These are phyloP conservation scores for Leccinum disarticulatum DNA, from an alignment of 768 basidiomycete species.

Conservation along the genomic window DNA sequence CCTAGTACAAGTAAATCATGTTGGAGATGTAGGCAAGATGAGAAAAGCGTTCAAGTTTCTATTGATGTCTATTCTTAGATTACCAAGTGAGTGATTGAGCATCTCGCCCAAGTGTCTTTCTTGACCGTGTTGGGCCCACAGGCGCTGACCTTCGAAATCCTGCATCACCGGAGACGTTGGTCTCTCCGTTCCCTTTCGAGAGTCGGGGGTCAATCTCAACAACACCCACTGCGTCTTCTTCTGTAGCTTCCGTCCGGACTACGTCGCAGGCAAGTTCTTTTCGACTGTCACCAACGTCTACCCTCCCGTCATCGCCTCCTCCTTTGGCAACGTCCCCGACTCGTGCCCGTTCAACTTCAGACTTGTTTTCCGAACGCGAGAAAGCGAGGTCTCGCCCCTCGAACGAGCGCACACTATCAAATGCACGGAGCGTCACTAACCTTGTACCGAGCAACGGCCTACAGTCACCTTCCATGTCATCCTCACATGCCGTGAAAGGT, in stretches of 20 bases:
- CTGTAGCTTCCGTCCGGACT: slow-evolving; percentile 34
- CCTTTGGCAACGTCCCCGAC: slow-evolving; percentile 48
- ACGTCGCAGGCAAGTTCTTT: slow-evolving; percentile 32
- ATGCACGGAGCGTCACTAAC: slow-evolving; percentile 29
- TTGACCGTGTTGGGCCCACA: slow-evolving; percentile 22
- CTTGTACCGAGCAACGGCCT: slow-evolving; percentile 22
- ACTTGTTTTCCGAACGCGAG: slow-evolving; percentile 47
- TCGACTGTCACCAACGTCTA: slow-evolving; percentile 34
- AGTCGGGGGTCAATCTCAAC: slow-evolving; percentile 44
- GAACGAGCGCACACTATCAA: slow-evolving; percentile 32
- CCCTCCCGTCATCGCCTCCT: slow-evolving; percentile 37
- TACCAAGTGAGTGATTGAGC: slow-evolving; percentile 33
- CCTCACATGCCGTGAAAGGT: slow-evolving; percentile 14
- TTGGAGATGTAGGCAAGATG: slow-evolving; percentile 66
- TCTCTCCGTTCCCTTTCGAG: slow-evolving; percentile 56
- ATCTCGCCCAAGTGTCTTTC: not conserved
- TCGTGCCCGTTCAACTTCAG: slow-evolving; percentile 55
- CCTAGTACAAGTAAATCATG: slow-evolving; percentile 68
- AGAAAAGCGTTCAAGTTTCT: slow-evolving; percentile 72
- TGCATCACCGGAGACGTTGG: slow-evolving; percentile 63
- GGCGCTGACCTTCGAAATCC: slow-evolving; percentile 61
- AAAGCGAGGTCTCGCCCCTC: slow-evolving; percentile 30
- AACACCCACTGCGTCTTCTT: slow-evolving; percentile 52
- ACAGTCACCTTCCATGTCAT: slow-evolving; percentile 17
- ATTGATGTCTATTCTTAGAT: slow-evolving; percentile 60